A percentile compares a stretch with the other conserved stretches of the same genome.
phyloP scores from a whole-genome alignment of 2,329 filamentous ascomycete species.

The Exophiala alcalophila region DNA sequence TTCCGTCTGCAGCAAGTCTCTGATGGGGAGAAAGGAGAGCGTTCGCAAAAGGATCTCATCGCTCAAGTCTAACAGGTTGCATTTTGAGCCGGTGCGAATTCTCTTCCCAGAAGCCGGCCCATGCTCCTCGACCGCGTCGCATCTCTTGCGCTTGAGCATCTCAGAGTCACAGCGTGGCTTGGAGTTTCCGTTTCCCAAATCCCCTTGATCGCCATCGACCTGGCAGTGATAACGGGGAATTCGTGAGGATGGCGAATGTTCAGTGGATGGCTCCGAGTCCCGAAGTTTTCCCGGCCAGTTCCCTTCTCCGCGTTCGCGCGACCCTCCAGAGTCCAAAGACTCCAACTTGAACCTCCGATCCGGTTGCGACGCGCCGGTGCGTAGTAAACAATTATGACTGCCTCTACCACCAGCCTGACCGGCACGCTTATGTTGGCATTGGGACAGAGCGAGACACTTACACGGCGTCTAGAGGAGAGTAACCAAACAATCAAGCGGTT shows the following conservation, averaged over 20 bases:
- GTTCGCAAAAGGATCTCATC: conserved; percentile 87
- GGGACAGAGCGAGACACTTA: conserved; percentile 35
- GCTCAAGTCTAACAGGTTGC: conserved; percentile 66
- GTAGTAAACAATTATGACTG: background rate
- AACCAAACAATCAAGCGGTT: conserved; percentile 15
- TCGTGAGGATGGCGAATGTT: no score
- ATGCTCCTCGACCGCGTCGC: conserved; percentile 11
- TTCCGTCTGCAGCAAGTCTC: conserved; percentile 63
- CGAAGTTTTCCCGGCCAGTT: no score
- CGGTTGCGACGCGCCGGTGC: no score
- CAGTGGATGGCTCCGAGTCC: no score
- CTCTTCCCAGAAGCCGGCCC: conserved; percentile 11
- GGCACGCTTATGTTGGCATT: conserved; percentile 21
- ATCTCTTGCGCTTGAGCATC: conserved; percentile 21
- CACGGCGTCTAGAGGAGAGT: conserved; percentile 12
- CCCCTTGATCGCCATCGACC: no score
- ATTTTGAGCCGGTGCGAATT: conserved; percentile 19
- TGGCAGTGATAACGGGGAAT: no score
- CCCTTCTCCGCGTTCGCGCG: no score
- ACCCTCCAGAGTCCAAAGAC: no score
- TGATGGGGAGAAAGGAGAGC: conserved; percentile 69
- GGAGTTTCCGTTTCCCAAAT: no score
- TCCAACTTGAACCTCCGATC: no score
- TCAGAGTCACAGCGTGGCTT: conserved; percentile 1
- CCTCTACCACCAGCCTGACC: conserved; percentile 4